A percentile compares a stretch with the other conserved stretches of the same genome.
These are phyloP conservation scores for Taphrina confusa DNA, from an alignment of 1,139 yeast genomes.

Conservation along the genomic window DNA sequence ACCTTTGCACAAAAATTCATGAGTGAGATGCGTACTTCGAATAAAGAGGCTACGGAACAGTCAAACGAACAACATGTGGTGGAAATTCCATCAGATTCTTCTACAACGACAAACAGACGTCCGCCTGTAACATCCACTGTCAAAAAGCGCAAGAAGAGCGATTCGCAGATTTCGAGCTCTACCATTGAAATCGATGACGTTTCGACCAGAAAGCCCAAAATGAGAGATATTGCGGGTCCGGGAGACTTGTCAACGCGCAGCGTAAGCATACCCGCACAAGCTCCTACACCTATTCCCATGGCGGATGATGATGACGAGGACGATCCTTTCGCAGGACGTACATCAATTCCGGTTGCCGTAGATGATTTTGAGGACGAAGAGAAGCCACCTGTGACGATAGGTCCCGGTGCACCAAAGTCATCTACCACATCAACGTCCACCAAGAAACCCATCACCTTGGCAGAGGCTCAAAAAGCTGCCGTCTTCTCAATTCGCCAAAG, in stretches of 20 bases:
- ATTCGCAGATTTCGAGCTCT: no score
- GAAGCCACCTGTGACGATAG: background rate
- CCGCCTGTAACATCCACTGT: no score
- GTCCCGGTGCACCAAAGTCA: no score
- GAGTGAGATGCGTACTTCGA: background rate
- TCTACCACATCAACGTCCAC: background rate
- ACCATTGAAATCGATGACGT: no score
- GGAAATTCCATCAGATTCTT: no score
- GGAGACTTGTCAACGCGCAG: no score
- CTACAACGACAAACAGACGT: no score
- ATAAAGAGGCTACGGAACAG: no score
- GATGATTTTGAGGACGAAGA: background rate
- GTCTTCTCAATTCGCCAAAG: background rate
- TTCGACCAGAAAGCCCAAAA: no score
- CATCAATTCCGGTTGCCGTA: background rate
- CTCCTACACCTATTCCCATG: background rate
- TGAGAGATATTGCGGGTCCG: no score
- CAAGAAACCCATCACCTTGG: background rate
- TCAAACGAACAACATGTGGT: no score
- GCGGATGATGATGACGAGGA: background rate
- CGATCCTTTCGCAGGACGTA: background rate
- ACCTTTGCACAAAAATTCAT: conserved; percentile 1
- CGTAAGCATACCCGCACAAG: background rate
- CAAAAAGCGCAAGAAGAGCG: no score
- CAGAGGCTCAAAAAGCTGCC: background rate